Conservation (phyloP, 148 eudicot species). For the Gaultheria prostrata region DNA sequence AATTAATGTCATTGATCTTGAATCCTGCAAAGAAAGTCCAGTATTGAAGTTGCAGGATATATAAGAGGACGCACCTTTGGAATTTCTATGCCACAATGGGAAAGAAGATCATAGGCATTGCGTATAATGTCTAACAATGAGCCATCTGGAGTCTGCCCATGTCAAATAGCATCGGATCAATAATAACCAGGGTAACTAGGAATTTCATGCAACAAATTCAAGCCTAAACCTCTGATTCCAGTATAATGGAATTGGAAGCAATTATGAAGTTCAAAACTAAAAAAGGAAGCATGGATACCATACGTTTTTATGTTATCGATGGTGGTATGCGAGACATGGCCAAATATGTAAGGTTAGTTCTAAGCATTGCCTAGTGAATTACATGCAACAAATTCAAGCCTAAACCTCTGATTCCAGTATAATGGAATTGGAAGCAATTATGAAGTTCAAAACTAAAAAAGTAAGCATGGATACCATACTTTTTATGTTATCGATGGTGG, state of each 20-base stretch:
- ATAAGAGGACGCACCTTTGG: constrained; percentile 50
- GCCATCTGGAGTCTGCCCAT: constrained; percentile 96
- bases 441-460: not conserved
- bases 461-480: not conserved
- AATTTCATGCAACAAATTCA: constrained; percentile 5
- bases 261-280: not conserved
- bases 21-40: not conserved
- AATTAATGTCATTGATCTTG: not conserved
- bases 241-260: not conserved
- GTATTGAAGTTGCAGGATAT: constrained; percentile 7
- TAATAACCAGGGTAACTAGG: constrained; percentile 16
- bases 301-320: not conserved
- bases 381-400: constrained; percentile 3
- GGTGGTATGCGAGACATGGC: not conserved
- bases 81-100: constrained; percentile 60
- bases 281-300: not conserved
- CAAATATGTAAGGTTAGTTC: not conserved
- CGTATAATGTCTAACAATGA: constrained; percentile 80
- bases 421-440: not conserved
- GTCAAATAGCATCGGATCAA: constrained; percentile 14
- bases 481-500: not conserved
- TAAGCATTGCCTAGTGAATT: not conserved
- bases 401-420: not conserved
- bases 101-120: constrained; percentile 90
- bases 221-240: not conserved